Evolutionary conservation across 306 rosid species (phyloP), one percentile per base, ranked within the genome.

Genomic region (Rosa multiflora): DNA sequence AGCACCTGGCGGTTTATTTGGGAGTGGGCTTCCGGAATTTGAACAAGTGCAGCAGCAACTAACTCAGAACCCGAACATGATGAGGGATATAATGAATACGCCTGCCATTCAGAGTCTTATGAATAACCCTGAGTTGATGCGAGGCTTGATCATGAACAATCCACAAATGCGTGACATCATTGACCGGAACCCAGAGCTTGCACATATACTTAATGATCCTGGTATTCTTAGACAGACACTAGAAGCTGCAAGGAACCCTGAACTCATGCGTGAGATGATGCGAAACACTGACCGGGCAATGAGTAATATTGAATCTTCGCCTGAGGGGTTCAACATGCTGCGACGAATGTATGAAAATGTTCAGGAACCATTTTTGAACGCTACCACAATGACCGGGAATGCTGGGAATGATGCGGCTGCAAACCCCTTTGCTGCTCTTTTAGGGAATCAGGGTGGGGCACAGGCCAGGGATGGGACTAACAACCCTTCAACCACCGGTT

Each of bases 211-310:
- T 59, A 89, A 89, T 76, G 93, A 89, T 69, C 93, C 93, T 42
- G 81, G 88, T 15, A 85, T 85, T 78, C 89, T 87, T 58, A 84
- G 89, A 35, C 93, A 89, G 87, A 89, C 93, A 11, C 80, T 89
- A 67, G 93, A 89, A 77, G 90, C 93, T 59, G 89, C 93, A 8
- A 89, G 93, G 84, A 89, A 87, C 76, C 93, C 93, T 26, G 93
- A 87, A 82, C 89, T 89, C 71, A 89, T 89, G 93, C 90, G 93
- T 44, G 93, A 89, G 80, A 89, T 89, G 90, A 89, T 89, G 93
- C 84, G 93, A 66, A 89, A 89, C 82, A 85, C 93, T 39, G 93
- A 89, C 77, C 83, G 93, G 78, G 93, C 93, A 4, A 89, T 89
- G 93, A 89, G 93, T 72, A 89, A 89, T 71, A 89, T 89, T 72